Evolutionary conservation across 2,329 filamentous ascomycete genomes (phyloP), one percentile per base, ranked within the genome.

Genomic region (Alternaria atra): DNA sequence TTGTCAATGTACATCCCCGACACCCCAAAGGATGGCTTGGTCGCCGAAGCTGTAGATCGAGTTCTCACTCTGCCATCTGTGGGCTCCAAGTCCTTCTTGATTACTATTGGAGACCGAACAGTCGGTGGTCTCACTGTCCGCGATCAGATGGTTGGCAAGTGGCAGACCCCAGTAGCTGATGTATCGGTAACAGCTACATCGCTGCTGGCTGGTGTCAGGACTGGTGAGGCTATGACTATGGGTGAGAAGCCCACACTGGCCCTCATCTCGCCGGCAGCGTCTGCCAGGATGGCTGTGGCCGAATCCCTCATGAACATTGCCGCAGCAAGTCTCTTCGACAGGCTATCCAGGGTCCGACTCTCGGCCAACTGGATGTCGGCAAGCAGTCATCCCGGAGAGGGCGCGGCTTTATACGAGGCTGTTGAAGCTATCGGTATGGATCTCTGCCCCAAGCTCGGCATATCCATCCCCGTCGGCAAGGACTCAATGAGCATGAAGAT

Each of bases 401-500:
- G 93, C 40, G 94, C 94, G 39, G 93, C 90, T 15, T 85, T 98
- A 32, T 98, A 97, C 73, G 93, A 97, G 79, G 95, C 94, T 30
- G 95, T 97, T 2, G 87, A 97, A 76, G 93, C 94, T 9, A 93
- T 97, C 59, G 94, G 94, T 50, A 90, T 97, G 87, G 91, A 97
- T 48, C 84, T 99, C 8, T 99, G 95, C 80, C 93, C 93, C 2
- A 85, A 91, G 70, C 85, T 98, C n/a, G 93, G 92, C 34, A 89
- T 99, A 63, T 93, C 91, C 58, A 98, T 99, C 61, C 95, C 95
- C 4, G 95, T 98, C 8, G 95, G 95, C 56, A 98, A 99, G 81
- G 95, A 99, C 79, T 98, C 94, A 0, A 97, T 96, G 80, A 97
- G 94, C 3, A 98, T 99, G 95, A 97, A 97, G 84, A 94, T 96